A percentile compares a stretch with the other conserved stretches of the same genome.
phyloP scores from a whole-genome alignment of 2,329 filamentous ascomycete species.

The Tolypocladium tropicale region DNA sequence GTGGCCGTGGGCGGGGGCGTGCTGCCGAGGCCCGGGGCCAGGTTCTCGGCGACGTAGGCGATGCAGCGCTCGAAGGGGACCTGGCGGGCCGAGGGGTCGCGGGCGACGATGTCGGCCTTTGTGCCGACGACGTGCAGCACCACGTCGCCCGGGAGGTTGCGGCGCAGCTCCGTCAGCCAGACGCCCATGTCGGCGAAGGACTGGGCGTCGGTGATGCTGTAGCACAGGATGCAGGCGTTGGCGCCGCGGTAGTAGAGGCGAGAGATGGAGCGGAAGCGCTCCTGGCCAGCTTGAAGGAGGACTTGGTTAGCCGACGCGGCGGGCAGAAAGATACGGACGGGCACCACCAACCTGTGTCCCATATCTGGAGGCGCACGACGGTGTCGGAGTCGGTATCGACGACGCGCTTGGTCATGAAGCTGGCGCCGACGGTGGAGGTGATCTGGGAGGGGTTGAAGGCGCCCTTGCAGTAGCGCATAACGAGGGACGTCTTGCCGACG shows the following conservation, averaged over 20 bases:
- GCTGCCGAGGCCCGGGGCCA: slow-evolving; percentile 58
- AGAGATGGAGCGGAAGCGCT: slow-evolving; percentile 89
- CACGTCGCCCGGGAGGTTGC: slow-evolving; percentile 66
- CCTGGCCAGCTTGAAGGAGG: slow-evolving; percentile 66
- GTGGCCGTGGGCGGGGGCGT: slow-evolving; percentile 59
- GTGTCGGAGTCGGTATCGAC: slow-evolving; percentile 79
- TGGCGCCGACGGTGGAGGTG: slow-evolving; percentile 67
- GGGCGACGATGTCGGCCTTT: slow-evolving; percentile 81
- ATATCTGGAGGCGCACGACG: slow-evolving; percentile 84
- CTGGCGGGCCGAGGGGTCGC: slow-evolving; percentile 67
- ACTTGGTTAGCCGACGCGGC: slow-evolving; percentile 1
- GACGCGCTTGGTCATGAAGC: slow-evolving; percentile 70
- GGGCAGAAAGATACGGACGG: neutral
- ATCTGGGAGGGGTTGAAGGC: slow-evolving; percentile 55
- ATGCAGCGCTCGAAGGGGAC: slow-evolving; percentile 95
- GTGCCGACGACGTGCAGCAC: slow-evolving; percentile 93
- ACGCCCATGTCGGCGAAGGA: slow-evolving; percentile 88
- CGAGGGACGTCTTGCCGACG: slow-evolving; percentile 70
- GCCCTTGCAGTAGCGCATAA: slow-evolving; percentile 67
- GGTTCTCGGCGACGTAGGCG: slow-evolving; percentile 86
- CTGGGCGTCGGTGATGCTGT: slow-evolving; percentile 78
- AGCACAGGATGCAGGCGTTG: slow-evolving; percentile 88
- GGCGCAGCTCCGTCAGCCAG: slow-evolving; percentile 78
- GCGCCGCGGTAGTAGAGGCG: slow-evolving; percentile 94
- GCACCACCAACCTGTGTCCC: slow-evolving; percentile 62